Evolutionary conservation across 1,139 yeast species (phyloP).

Genomic region (Candida sp.): DNA sequence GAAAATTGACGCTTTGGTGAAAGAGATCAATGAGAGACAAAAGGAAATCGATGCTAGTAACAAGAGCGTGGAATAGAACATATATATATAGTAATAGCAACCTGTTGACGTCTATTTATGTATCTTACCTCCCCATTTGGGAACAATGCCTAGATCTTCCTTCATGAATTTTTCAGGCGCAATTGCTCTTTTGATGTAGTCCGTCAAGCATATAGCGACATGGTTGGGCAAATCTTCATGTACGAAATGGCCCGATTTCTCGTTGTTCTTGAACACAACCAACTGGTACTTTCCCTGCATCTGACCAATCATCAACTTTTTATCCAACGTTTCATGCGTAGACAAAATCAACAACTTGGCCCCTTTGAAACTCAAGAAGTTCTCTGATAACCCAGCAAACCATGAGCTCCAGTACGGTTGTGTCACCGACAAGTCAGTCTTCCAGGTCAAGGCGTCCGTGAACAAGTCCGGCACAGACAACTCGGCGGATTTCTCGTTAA

Average conservation of each 20-base stretch:
- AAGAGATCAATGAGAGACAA: constrained; percentile 46
- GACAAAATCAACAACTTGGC: constrained; percentile 84
- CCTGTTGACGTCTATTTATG: constrained; percentile 19
- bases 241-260: constrained; percentile 81
- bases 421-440: constrained; percentile 63
- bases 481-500: constrained; percentile 65
- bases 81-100: neutral
- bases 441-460: constrained; percentile 51
- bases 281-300: constrained; percentile 97
- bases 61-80: constrained; percentile 32
- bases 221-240: constrained; percentile 89
- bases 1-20: constrained; percentile 81
- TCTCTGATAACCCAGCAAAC: constrained; percentile 74
- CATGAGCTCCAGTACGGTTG: constrained; percentile 78
- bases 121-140: constrained; percentile 58
- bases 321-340: constrained; percentile 89
- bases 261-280: constrained; percentile 68
- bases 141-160: constrained; percentile 43
- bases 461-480: constrained; percentile 78
- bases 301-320: constrained; percentile 86
- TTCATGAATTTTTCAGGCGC: constrained; percentile 38
- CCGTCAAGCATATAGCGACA: constrained; percentile 59
- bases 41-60: constrained; percentile 26
- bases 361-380: constrained; percentile 54
- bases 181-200: constrained; percentile 52